These are phyloP conservation scores for Rhodotorula sp. DNA, from an alignment of 1,284 basidiomycete genomes.

Conservation along the genomic window DNA sequence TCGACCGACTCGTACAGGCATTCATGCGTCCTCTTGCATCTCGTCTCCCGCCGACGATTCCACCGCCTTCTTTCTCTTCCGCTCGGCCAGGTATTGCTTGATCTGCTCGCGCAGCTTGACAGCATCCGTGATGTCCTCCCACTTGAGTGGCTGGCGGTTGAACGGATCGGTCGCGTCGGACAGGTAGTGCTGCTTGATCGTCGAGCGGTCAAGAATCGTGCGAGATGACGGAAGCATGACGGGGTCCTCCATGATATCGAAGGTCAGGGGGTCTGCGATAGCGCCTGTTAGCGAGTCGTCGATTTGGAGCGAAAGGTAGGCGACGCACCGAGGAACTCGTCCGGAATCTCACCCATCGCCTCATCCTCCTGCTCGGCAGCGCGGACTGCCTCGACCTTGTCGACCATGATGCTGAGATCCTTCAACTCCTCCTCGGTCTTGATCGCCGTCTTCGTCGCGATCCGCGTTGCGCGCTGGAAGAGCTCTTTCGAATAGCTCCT, in stretches of 20 bases:
- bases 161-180: slow-evolving; percentile 71
- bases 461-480: slow-evolving; percentile 75
- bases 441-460: slow-evolving; percentile 65
- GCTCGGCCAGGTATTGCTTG: slow-evolving; percentile 26
- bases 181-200: slow-evolving; percentile 83
- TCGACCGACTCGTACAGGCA: no score
- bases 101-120: slow-evolving; percentile 38
- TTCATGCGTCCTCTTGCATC: slow-evolving; percentile 12
- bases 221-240: slow-evolving; percentile 84
- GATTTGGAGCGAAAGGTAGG: background rate
- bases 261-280: slow-evolving; percentile 79
- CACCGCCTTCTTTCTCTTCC: slow-evolving; percentile 15
- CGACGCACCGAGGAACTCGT: slow-evolving; percentile 82
- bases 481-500: slow-evolving; percentile 83
- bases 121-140: slow-evolving; percentile 49
- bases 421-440: slow-evolving; percentile 80
- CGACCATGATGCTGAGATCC: slow-evolving; percentile 68
- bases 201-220: slow-evolving; percentile 78
- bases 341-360: slow-evolving; percentile 88
- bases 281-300: background rate
- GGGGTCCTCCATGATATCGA: slow-evolving; percentile 92
- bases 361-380: slow-evolving; percentile 75
- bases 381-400: slow-evolving; percentile 80
- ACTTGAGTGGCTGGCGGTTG: slow-evolving; percentile 51
- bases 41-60: background rate